These are phyloP conservation scores for Trypanosoma caninum DNA, from an alignment of 208 protist species.

Conservation along the genomic window DNA sequence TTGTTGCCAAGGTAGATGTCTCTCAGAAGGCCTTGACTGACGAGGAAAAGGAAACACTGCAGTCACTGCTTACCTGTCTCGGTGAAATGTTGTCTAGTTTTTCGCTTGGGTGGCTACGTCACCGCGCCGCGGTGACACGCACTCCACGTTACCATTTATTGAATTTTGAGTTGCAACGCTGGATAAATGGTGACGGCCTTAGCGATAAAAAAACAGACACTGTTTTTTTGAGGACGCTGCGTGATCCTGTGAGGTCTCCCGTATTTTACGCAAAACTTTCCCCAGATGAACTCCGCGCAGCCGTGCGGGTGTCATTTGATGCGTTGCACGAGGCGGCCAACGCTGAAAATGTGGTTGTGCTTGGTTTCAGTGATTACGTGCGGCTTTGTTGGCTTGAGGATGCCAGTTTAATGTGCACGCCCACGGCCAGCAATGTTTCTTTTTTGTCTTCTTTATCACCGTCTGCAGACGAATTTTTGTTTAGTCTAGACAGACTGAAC, in stretches of 20 bases:
- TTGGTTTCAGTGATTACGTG: conserved; percentile 25
- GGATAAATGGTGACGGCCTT: background rate
- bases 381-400: conserved; percentile 20
- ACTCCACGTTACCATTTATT: conserved; percentile 16
- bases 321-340: background rate
- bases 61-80: conserved; percentile 3
- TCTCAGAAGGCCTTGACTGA: background rate
- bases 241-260: background rate
- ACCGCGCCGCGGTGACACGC: conserved; percentile 10
- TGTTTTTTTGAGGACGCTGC: background rate
- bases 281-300: background rate
- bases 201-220: background rate
- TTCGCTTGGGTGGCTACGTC: conserved; percentile 23
- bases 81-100: conserved; percentile 14
- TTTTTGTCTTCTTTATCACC: background rate
- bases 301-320: conserved; percentile 1
- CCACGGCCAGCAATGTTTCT: background rate
- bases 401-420: background rate
- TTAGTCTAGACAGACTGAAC: conserved; percentile 18
- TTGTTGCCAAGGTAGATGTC: background rate
- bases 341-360: conserved; percentile 1
- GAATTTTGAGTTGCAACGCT: background rate
- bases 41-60: background rate
- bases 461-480: background rate
- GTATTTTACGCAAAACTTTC: background rate